phyloP scores from a whole-genome alignment of 2,329 filamentous ascomycete species.

The Penicillium verrucosum region DNA sequence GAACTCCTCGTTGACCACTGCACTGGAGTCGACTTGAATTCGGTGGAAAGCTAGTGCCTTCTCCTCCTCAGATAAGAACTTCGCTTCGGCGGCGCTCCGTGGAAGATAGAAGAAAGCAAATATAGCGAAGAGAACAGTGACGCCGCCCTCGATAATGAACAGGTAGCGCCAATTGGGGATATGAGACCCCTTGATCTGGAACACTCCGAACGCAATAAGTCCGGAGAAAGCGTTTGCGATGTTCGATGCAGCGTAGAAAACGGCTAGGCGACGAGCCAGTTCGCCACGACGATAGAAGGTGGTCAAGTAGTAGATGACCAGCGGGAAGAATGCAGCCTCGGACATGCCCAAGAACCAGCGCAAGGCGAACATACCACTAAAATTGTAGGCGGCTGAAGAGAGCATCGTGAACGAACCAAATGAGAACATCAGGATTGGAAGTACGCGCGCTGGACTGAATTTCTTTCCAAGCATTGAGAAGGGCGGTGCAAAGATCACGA shows the following conservation, averaged over 20 bases:
- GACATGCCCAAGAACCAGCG: slow-evolving; percentile 69
- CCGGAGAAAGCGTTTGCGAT: slow-evolving; percentile 68
- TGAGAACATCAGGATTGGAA: slow-evolving; percentile 65
- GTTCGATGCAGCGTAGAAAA: slow-evolving; percentile 74
- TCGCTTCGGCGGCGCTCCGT: slow-evolving; percentile 59
- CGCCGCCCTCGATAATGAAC: slow-evolving; percentile 56
- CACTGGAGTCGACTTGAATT: slow-evolving; percentile 72
- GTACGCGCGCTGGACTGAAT: slow-evolving; percentile 60
- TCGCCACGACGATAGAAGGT: slow-evolving; percentile 70
- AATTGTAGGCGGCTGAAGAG: slow-evolving; percentile 56
- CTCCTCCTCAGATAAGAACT: slow-evolving; percentile 64
- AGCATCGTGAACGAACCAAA: slow-evolving; percentile 66
- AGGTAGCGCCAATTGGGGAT: slow-evolving; percentile 53
- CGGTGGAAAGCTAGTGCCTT: slow-evolving; percentile 66
- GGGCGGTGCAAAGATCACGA: slow-evolving; percentile 66
- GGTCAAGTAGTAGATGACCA: slow-evolving; percentile 63
- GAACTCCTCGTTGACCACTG: slow-evolving; percentile 58
- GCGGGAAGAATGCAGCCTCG: slow-evolving; percentile 66
- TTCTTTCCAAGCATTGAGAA: slow-evolving; percentile 66
- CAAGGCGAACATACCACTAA: slow-evolving; percentile 63
- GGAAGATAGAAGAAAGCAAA: slow-evolving; percentile 71
- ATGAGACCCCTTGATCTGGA: slow-evolving; percentile 52
- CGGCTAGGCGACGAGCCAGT: slow-evolving; percentile 64
- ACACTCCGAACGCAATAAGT: slow-evolving; percentile 59
- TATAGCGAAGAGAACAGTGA: slow-evolving; percentile 59